Conservation (phyloP, 352 stramenopile genomes). For the Phytophthora boehmeriae region DNA sequence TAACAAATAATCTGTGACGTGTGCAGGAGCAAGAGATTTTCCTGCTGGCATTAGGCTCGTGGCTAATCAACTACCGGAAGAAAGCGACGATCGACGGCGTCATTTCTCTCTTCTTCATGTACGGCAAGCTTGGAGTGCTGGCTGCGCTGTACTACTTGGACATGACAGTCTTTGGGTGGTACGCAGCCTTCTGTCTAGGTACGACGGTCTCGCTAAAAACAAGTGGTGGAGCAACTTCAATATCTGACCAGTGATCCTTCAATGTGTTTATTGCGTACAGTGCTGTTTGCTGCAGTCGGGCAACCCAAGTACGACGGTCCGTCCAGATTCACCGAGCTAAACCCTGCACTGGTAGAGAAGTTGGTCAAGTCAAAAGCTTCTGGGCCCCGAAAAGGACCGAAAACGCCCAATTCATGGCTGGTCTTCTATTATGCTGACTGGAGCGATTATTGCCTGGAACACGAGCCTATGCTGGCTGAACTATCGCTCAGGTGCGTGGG, state of each 20-base stretch:
- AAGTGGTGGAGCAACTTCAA: neutral
- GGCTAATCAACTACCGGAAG: slow-evolving; percentile 78
- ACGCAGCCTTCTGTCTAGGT: slow-evolving; percentile 65
- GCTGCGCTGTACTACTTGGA: slow-evolving; percentile 76
- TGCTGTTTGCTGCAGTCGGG: slow-evolving; percentile 63
- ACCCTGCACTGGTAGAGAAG: slow-evolving; percentile 53
- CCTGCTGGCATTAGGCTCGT: slow-evolving; percentile 56
- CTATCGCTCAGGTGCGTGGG: slow-evolving; percentile 58
- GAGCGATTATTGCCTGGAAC: slow-evolving; percentile 75
- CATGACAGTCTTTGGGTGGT: slow-evolving; percentile 64
- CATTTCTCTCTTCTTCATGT: slow-evolving; percentile 71
- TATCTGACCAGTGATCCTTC: slow-evolving; percentile 1
- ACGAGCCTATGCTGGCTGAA: slow-evolving; percentile 75
- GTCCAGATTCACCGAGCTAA: slow-evolving; percentile 54
- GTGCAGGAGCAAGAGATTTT: slow-evolving; percentile 75
- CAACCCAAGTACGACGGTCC: slow-evolving; percentile 71
- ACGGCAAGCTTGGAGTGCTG: slow-evolving; percentile 66
- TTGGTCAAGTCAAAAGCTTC: slow-evolving; percentile 40
- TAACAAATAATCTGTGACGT: slow-evolving; percentile 6
- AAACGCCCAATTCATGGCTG: slow-evolving; percentile 57
- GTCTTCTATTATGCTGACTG: slow-evolving; percentile 79
- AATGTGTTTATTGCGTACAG: slow-evolving; percentile 29
- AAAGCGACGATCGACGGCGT: slow-evolving; percentile 71
- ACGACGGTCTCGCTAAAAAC: slow-evolving; percentile 8
- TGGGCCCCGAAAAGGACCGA: slow-evolving; percentile 27